These are phyloP conservation scores for Skeletonema menzelii DNA, from an alignment of 108 stramenopile species.

Conservation along the genomic window DNA sequence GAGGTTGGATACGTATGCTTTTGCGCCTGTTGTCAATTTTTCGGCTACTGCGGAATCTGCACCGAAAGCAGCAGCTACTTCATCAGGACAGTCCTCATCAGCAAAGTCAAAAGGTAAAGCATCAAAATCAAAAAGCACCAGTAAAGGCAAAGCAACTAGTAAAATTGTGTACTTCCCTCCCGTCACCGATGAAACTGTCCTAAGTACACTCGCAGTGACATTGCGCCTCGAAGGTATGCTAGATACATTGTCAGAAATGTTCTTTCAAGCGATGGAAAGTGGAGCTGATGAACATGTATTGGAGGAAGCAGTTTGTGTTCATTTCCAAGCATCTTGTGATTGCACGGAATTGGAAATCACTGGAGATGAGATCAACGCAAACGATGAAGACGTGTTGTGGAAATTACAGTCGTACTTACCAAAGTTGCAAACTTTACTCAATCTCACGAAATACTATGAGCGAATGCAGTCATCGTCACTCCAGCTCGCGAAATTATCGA, in stretches of 20 bases:
- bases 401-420: slow-evolving; percentile 5
- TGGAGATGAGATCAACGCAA: slow-evolving; percentile 1
- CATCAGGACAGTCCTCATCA: neutral
- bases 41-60: slow-evolving; percentile 14
- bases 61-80: slow-evolving; percentile 4
- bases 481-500: slow-evolving; percentile 4
- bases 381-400: neutral
- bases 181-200: slow-evolving; percentile 37
- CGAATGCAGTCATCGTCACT: slow-evolving; percentile 23
- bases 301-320: slow-evolving; percentile 23
- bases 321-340: slow-evolving; percentile 34
- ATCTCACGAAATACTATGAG: slow-evolving; percentile 22
- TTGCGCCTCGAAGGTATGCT: slow-evolving; percentile 11
- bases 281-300: slow-evolving; percentile 11
- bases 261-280: slow-evolving; percentile 13
- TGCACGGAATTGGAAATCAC: neutral
- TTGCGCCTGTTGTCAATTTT: slow-evolving; percentile 4
- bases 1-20: slow-evolving; percentile 12
- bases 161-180: slow-evolving; percentile 8
- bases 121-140: neutral
- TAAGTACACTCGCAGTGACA: slow-evolving; percentile 26
- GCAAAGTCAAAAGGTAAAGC: neutral
- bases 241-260: slow-evolving; percentile 35
- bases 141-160: neutral
- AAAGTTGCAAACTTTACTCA: slow-evolving; percentile 15